Evolutionary conservation across 257 asterid species (phyloP).

Genomic region (Fraxinus quadrangulata): DNA sequence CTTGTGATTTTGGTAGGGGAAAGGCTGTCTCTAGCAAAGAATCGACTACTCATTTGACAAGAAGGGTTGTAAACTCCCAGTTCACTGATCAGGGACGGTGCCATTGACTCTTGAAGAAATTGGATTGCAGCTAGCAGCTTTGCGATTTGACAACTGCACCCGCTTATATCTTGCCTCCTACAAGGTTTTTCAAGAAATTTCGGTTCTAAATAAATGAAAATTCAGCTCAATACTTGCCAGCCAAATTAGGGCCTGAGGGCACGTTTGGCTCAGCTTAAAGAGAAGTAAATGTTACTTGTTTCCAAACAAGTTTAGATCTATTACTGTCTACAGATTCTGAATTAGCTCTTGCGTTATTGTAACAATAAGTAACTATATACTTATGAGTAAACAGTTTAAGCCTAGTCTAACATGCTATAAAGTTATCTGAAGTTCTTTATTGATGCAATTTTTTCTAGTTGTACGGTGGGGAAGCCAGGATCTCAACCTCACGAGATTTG

Average conservation of each 20-base stretch:
- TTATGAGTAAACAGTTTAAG: neutral
- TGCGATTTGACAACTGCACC: conserved; percentile 91
- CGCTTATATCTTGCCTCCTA: conserved; percentile 91
- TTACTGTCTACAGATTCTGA: too few relatives aligned
- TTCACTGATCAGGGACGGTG: conserved; percentile 94
- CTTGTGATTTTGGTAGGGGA: conserved; percentile 99
- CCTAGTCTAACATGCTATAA: neutral
- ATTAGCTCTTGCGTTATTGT: too few relatives aligned
- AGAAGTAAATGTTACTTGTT: too few relatives aligned
- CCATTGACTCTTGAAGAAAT: conserved; percentile 97
- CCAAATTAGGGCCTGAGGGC: neutral
- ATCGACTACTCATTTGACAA: conserved; percentile 91
- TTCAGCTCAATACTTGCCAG: neutral
- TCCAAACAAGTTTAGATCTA: neutral
- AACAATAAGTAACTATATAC: neutral
- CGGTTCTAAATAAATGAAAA: neutral
- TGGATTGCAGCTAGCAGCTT: conserved; percentile 83
- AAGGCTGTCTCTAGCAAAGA: conserved; percentile 95
- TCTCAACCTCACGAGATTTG: conserved; percentile 58
- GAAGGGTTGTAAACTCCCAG: conserved; percentile 91
- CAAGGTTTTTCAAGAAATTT: conserved; percentile 53
- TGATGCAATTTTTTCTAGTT: conserved; percentile 44
- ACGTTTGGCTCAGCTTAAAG: neutral
- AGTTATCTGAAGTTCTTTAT: neutral
- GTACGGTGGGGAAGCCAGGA: conserved; percentile 88